Conservation (phyloP, 805 yeast genomes). For the Nakazawaea holstii region DNA sequence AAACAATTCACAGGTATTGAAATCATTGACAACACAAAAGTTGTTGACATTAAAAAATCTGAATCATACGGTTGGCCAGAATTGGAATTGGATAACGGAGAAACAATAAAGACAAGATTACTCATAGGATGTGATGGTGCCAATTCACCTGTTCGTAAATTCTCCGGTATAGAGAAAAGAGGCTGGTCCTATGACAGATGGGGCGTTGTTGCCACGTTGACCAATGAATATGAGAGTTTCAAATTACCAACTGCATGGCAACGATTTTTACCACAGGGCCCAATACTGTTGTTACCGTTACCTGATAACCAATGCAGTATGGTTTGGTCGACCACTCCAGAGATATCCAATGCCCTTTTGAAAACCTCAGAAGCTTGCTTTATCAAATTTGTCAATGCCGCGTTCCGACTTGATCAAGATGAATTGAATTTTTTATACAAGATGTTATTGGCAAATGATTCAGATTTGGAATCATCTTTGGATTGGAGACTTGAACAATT, state of each 20-base stretch:
- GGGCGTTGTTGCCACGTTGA: slow-evolving; percentile 91
- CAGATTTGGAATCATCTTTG: neutral
- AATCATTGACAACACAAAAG: slow-evolving; percentile 65
- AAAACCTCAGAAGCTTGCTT: slow-evolving; percentile 58
- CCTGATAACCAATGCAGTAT: slow-evolving; percentile 84
- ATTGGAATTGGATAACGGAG: slow-evolving; percentile 63
- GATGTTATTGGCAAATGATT: slow-evolving; percentile 12
- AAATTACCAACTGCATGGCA: slow-evolving; percentile 79
- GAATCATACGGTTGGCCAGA: slow-evolving; percentile 64
- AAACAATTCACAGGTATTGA: slow-evolving; percentile 35
- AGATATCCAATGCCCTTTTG: slow-evolving; percentile 57
- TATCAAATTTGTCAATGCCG: slow-evolving; percentile 75
- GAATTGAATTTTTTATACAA: slow-evolving; percentile 71
- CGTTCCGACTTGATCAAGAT: slow-evolving; percentile 67
- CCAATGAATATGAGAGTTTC: slow-evolving; percentile 66
- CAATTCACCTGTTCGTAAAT: slow-evolving; percentile 85
- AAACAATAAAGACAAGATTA: slow-evolving; percentile 58
- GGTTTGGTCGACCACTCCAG: slow-evolving; percentile 90
- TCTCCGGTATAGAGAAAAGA: slow-evolving; percentile 73
- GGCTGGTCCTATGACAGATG: slow-evolving; percentile 90
- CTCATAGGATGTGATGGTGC: slow-evolving; percentile 94
- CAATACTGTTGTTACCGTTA: slow-evolving; percentile 85
- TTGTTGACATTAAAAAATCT: slow-evolving; percentile 40
- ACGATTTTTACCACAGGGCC: slow-evolving; percentile 86
- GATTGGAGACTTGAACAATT: slow-evolving; percentile 54